Conservation (phyloP, 2,329 filamentous ascomycete species). For the Fusarium kyushuense region DNA sequence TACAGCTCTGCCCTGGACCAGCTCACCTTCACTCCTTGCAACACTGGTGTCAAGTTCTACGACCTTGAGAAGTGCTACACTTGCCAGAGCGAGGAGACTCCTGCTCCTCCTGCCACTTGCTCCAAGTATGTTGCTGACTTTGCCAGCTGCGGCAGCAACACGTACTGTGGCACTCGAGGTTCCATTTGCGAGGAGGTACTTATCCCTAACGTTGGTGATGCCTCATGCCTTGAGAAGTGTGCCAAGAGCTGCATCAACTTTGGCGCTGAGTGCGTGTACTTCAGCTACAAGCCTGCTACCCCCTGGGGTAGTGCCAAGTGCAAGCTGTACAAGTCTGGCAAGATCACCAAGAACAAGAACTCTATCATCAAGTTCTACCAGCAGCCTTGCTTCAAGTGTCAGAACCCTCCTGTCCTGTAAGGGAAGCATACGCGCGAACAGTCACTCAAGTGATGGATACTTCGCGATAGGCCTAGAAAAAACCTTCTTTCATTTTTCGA, state of each 20-base stretch:
- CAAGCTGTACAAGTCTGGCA: constrained; percentile 27
- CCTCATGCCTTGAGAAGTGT: constrained; percentile 30
- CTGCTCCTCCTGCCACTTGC: constrained; percentile 20
- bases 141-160: constrained; percentile 10
- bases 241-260: constrained; percentile 38
- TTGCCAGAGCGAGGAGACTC: constrained; percentile 5
- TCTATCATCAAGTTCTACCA: constrained; percentile 33
- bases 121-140: constrained; percentile 29
- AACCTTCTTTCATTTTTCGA: constrained; percentile 21
- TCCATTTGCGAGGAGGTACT: constrained; percentile 19
- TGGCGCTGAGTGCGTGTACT: constrained; percentile 22
- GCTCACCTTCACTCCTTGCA: constrained; percentile 20
- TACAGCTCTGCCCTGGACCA: neutral
- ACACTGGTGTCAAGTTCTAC: constrained; percentile 31
- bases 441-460: neutral
- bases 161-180: constrained; percentile 25
- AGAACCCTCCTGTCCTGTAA: constrained; percentile 1
- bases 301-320: constrained; percentile 23
- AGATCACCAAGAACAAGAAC: constrained; percentile 5
- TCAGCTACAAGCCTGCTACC: constrained; percentile 20
- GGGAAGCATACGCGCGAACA: neutral
- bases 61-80: constrained; percentile 27
- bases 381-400: constrained; percentile 32
- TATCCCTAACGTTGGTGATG: constrained; percentile 15
- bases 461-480: constrained; percentile 8